Evolutionary conservation across 1,284 basidiomycete species (phyloP).

Genomic region (Pascua sp.): DNA sequence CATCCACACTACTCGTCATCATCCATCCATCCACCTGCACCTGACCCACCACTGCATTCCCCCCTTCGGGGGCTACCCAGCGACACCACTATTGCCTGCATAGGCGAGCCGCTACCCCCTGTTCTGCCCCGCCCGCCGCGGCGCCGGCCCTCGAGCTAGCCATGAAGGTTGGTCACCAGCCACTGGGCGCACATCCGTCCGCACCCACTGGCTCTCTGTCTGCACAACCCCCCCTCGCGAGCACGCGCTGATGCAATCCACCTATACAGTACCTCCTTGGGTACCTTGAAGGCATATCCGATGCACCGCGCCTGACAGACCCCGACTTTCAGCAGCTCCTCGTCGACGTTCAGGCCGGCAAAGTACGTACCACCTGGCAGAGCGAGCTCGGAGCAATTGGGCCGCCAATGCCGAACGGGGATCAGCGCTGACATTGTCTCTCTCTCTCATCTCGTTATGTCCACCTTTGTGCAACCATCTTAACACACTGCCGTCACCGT

Average conservation of each 20-base stretch:
- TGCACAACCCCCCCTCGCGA: neutral
- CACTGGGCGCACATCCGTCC: neutral
- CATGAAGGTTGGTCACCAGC: constrained; percentile 40
- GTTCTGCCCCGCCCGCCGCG: constrained; percentile 7
- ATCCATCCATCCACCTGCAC: constrained; percentile 37
- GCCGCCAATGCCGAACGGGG: neutral
- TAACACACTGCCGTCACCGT: neutral
- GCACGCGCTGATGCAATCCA: constrained; percentile 32
- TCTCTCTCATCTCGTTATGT: neutral
- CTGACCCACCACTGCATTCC: neutral
- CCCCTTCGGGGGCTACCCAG: constrained; percentile 26
- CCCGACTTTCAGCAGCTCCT: constrained; percentile 48
- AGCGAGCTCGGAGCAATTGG: constrained; percentile 1
- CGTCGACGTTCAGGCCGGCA: constrained; percentile 47
- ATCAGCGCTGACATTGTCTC: constrained; percentile 4
- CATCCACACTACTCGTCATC: constrained; percentile 12
- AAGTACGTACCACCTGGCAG: constrained; percentile 37
- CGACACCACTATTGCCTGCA: constrained; percentile 18
- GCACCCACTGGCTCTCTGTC: neutral
- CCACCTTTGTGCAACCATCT: neutral
- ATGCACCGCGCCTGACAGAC: constrained; percentile 45
- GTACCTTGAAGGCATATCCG: constrained; percentile 46
- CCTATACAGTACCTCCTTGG: constrained; percentile 48
- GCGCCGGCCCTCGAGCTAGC: constrained; percentile 12
- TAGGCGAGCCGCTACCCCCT: neutral